Base-by-base conservation (phyloP, 2,329 filamentous ascomycete species). In the Aspergillus awamori region DNA sequence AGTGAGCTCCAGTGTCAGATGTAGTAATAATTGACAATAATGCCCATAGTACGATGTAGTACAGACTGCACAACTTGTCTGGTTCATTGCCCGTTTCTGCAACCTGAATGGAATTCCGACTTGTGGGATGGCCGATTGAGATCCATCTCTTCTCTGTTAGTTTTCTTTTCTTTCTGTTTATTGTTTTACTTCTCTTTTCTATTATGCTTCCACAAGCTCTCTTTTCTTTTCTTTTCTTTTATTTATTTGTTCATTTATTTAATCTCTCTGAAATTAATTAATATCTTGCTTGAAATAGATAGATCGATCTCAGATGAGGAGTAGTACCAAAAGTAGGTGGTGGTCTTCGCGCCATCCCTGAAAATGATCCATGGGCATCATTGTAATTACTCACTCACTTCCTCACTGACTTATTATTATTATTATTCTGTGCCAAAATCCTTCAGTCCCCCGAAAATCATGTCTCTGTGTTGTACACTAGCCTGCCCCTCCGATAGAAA, bases 11-110 rank as follows among this genome's bases (percentile, higher is more conserved):
- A 61, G 64, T 65, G 63, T 64, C 63, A 63, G 60, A 64, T 67
- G 61, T 63, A 65, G 61, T 65, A 62, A 64, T 67, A 64, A 61
- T 66, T 63, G 61, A 60, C 61, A 66, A 65, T 67, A 66, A 61
- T 60, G 54, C 33, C 22, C 52, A 57, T 58, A 57, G 53, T 58
- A 24, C 39, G 36, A 36, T 48, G 41, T 57, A 17, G 30, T 41
- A 60, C 57, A 56, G 30, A 56, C 53, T 54, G 57, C 57, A 62
- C 52, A 41, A 56, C 30, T 36, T 51, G 51, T 59, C 41, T 47
- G 26, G 38, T n/a, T 30, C 55, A 45, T 58, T 58, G 26, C 45
- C 48, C 30, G 20, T 43, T 45, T 45, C 54, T 53, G 53, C 39
- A 41, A 45, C 54, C 39, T 57, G 17, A 41, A 43, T 43, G 41